Base-by-base conservation (phyloP, 1,284 basidiomycete genomes). In the Marasmius sp. region DNA sequence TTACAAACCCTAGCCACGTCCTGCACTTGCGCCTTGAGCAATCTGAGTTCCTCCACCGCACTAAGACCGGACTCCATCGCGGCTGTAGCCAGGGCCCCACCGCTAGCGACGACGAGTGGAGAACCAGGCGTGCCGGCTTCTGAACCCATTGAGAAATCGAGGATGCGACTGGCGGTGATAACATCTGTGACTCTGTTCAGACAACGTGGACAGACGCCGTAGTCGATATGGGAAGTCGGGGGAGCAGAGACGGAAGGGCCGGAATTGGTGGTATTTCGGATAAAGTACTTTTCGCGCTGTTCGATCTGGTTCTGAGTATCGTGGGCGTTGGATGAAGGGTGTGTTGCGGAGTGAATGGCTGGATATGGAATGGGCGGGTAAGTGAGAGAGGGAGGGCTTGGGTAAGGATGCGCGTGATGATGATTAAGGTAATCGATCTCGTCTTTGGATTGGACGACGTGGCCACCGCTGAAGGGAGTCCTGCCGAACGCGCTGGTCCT, bases 1-100 rank as follows among this genome's bases (percentile, higher is more conserved):
- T 95, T 95, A 77, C 96, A 98, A 37, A 98, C 96, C 43, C 95
- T 84, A 1, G 81, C 77, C 20, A 82, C 93, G 72, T 96, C 94
- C 78, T 94, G 91, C 1, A 96, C 93, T 77, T 63, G 41, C 9
- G 43, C 48, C 74, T 91, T 89, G 59, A 92, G 79, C 58, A 91
- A 74, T 65, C 83, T 82, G 55, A 92, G 79, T 72, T 92, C 90
- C 73, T 91, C 85, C 48, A 86, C 81, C 10, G 86, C 85, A 63
- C 78, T 80, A 74, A 83, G 77, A 57, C 81, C 82, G 67, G 76
- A 78, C 70, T 84, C 82, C 65, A 79, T 79, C 3, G 82, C 80
- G 16, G 81, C 82, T 10, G 78, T 76, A n/a, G 77, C 79, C 62
- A 83, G 74, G 10, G 80, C 59, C n/a, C 62, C 62, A 43, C 56